These are phyloP conservation scores for Blastobotrys muscicola DNA, from an alignment of 805 yeast genomes.

Conservation along the genomic window DNA sequence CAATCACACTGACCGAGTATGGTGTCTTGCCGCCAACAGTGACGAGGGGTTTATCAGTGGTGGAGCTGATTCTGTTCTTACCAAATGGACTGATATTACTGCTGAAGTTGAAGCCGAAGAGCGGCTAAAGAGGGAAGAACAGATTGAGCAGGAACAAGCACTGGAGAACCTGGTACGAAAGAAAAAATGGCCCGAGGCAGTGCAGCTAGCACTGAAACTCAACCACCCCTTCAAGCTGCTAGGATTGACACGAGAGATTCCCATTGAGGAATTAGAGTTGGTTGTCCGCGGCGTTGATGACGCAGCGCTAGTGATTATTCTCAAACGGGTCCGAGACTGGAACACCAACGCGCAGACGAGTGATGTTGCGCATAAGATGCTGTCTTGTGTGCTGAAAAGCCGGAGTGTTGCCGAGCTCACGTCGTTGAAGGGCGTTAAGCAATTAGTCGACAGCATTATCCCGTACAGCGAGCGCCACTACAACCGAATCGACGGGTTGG, in stretches of 20 bases:
- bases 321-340: slow-evolving; percentile 87
- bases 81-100: slow-evolving; percentile 83
- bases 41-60: slow-evolving; percentile 73
- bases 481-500: slow-evolving; percentile 60
- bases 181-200: slow-evolving; percentile 83
- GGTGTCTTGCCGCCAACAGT: slow-evolving; percentile 73
- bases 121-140: slow-evolving; percentile 35
- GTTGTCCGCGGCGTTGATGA: slow-evolving; percentile 47
- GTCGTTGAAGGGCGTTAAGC: slow-evolving; percentile 58
- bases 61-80: slow-evolving; percentile 90
- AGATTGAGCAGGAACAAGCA: slow-evolving; percentile 82
- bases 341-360: slow-evolving; percentile 79
- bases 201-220: slow-evolving; percentile 70
- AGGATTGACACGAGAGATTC: slow-evolving; percentile 57
- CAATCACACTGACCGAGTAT: slow-evolving; percentile 85
- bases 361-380: slow-evolving; percentile 67
- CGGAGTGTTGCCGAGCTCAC: slow-evolving; percentile 48
- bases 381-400: slow-evolving; percentile 51
- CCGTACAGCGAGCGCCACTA: slow-evolving; percentile 89
- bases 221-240: slow-evolving; percentile 87
- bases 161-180: slow-evolving; percentile 62
- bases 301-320: slow-evolving; percentile 59
- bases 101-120: slow-evolving; percentile 53
- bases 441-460: slow-evolving; percentile 60
- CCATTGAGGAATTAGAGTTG: slow-evolving; percentile 31